Base-by-base conservation (phyloP, 2,329 filamentous ascomycete species). In the Cladosporium halotolerans region DNA sequence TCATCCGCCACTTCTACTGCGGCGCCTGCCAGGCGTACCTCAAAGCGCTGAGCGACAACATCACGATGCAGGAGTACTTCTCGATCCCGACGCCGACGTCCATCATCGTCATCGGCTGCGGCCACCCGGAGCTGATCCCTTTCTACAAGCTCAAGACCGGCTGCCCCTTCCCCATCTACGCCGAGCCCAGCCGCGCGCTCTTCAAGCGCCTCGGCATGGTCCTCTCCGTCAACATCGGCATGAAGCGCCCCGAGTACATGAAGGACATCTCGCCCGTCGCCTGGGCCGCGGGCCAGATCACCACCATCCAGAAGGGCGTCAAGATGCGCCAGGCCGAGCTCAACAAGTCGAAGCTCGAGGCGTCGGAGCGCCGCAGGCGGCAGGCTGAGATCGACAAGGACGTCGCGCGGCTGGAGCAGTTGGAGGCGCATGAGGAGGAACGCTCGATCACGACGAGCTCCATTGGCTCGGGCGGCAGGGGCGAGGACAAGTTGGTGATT, bases 1-100 rank as follows among this genome's bases (percentile, higher is more conserved):
- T 72, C 60, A 63, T 72, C 34, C 66, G 70, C 28, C 70, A 72
- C 55, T 72, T 72, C 62, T 72, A 71, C 64, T 72, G 70, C 59
- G 69, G 70, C 40, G 68, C 67, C 16, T 71, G 69, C 57, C 68
- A 70, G 57, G 65, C 66, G 7, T 71, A 71, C 56, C 61, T 71
- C 32, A 59, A 66, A 54, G 64, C 66, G 18, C 47, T 71, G 11
- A 63, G 62, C 42, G 58, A 64, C 18, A 59, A 59, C 47, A 70
- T 71, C 55, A 63, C 57, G 43, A 67, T 64, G 58, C 59, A 62
- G 19, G 66, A 68, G 23, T 69, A 69, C 63, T 68, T 68, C 57
- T 58, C 58, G 45, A 68, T 70, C 38, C 64, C 67, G 1, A 59
- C 64, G 9, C 69, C 68, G 2, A 70, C 68, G 36, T 62, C 57